Evolutionary conservation across 768 basidiomycete genomes (phyloP), one percentile per base, ranked within the genome.

Genomic region (Rhizopogon vinicolor): DNA sequence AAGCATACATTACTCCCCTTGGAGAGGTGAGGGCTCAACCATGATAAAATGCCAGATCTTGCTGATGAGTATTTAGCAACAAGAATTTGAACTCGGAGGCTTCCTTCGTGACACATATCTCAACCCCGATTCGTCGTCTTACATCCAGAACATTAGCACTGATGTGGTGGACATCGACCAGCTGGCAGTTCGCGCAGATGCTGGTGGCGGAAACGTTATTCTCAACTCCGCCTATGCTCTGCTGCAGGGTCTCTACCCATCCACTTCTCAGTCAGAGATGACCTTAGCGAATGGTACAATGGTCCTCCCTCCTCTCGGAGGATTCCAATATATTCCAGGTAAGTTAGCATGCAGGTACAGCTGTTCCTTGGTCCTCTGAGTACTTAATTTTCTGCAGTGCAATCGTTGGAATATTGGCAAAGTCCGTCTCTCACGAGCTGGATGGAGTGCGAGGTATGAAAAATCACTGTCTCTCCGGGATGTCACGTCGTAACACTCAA

Each of bases 211-310:
- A 50, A 78, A 83, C 22, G 85, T 86, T 44, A 89, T 91, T 60
- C 87, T 89, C 71, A 89, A 93, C 76, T 87, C 87, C 7, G 85
- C 90, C 16, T 86, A 87, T 57, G 90, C 91, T 13, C 74, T 92
- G 40, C 78, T 91, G 41, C 93, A 93, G 66, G 91, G 91, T 37
- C 77, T 93, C 49, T 91, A 87, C 77, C 91, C 91, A 12, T 89
- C 91, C 5, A 87, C 79, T 57, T 65, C 74, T 7, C 74, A 79
- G 52, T 85, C 86, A 67, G 81, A 77, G 60, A 85, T 85, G 55
- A 78, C 75, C 10, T 82, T 95, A 18, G 91, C 89, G 3, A 85
- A 91, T 60, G 89, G 85, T 54, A 79, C 84, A 25, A 78, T 67
- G n/a, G 74, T 93, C 55, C 73, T 81, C 13, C 82, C 86, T 0